phyloP scores from a whole-genome alignment of 177 flowering plant genomes.

The Vitis hybrid region DNA sequence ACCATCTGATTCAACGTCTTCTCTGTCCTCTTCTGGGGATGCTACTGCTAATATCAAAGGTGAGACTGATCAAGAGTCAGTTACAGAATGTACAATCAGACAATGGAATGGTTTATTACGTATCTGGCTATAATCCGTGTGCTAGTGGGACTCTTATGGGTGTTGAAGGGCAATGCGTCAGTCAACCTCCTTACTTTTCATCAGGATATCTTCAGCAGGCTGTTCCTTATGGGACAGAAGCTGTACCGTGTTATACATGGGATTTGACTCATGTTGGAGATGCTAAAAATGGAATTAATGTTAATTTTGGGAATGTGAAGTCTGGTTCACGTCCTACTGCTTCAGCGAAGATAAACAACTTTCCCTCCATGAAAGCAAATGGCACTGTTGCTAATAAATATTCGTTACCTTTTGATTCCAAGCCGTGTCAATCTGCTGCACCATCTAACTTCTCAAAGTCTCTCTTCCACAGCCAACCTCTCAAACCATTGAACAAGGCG shows the following conservation, averaged over 20 bases:
- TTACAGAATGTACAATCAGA: constrained; percentile 37
- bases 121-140: constrained; percentile 49
- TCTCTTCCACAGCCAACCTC: constrained; percentile 21
- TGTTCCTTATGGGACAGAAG: constrained; percentile 44
- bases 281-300: constrained; percentile 18
- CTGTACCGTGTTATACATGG: constrained; percentile 41
- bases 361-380: constrained; percentile 31
- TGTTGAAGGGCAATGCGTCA: constrained; percentile 37
- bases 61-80: constrained; percentile 29
- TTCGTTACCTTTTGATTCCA: constrained; percentile 11
- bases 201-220: constrained; percentile 43
- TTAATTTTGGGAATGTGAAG: constrained; percentile 22
- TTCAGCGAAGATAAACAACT: constrained; percentile 33
- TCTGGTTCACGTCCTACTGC: constrained; percentile 23
- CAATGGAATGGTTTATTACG: constrained; percentile 35
- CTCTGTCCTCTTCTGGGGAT: constrained; percentile 24
- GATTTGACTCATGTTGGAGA: constrained; percentile 36
- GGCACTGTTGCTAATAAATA: constrained; percentile 18
- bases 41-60: constrained; percentile 27
- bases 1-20: constrained; percentile 25
- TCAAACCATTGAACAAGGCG: constrained; percentile 45
- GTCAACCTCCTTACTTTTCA: constrained; percentile 37
- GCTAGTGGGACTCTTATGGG: constrained; percentile 36
- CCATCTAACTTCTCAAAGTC: constrained; percentile 33
- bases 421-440: constrained; percentile 1